These are phyloP conservation scores for Dipodascus geniculatus DNA, from an alignment of 805 yeast species.

Conservation along the genomic window DNA sequence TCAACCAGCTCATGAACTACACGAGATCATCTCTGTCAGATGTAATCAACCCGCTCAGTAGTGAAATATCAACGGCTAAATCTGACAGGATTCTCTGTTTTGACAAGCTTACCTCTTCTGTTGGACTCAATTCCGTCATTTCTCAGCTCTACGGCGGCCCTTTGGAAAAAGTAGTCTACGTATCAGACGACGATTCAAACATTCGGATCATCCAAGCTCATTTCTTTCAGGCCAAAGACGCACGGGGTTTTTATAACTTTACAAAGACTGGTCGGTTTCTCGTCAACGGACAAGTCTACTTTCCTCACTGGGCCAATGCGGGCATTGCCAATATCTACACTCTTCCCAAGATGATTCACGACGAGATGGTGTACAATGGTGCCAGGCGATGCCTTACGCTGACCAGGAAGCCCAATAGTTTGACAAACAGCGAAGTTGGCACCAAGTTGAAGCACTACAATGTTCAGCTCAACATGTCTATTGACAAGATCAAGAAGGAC, in stretches of 20 bases:
- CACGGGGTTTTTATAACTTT: conserved; percentile 9
- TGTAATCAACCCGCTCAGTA: not conserved
- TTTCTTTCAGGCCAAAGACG: conserved; percentile 8
- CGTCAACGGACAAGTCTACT: conserved; percentile 13
- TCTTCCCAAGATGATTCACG: not conserved
- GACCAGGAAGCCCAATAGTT: not conserved
- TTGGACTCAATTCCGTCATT: conserved; percentile 4
- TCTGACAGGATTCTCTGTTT: conserved; percentile 1
- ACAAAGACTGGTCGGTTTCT: conserved; percentile 15
- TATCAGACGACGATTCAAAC: not conserved
- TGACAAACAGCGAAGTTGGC: not conserved
- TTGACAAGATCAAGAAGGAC: conserved; percentile 8
- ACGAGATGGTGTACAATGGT: conserved; percentile 1
- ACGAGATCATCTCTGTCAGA: not conserved
- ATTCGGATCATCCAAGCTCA: conserved; percentile 9
- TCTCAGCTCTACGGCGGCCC: conserved; percentile 8
- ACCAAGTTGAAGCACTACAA: conserved; percentile 1
- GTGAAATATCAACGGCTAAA: not conserved
- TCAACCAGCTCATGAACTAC: not conserved
- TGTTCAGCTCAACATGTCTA: conserved; percentile 5
- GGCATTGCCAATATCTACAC: conserved; percentile 1
- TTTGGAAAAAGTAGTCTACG: conserved; percentile 4
- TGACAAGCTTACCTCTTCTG: conserved; percentile 3
- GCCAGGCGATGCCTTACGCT: not conserved
- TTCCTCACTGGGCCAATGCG: conserved; percentile 4